Base-by-base conservation (phyloP, 306 rosid species). In the Glycine tomentella region DNA sequence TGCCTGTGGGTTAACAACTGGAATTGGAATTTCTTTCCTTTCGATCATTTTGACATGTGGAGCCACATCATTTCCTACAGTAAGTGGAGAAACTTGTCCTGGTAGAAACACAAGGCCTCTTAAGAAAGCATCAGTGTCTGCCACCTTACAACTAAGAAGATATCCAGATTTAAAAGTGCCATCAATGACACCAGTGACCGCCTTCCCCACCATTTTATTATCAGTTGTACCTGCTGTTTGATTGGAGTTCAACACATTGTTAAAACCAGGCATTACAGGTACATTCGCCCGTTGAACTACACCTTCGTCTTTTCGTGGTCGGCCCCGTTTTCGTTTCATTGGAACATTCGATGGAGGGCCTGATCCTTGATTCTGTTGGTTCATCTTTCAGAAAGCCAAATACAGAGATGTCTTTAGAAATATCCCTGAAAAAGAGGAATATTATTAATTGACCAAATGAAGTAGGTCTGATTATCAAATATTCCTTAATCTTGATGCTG, bases 291-390 rank as follows among this genome's bases (percentile, higher is more conserved):
- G 9, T 45, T 44, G 73, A 68, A 67, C 80, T 11, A 52, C 71
- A 66, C 9, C 75, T 64, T 78, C 88, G 36, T 85, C 86, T 85
- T 91, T 91, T 45, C 92, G 87, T 25, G 97, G 97, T 34, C 91
- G 91, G 58, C 97, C 97, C 8, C 92, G 91, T 80, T 91, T 91
- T 81, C 92, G 77, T 84, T 88, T 91, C 85, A 75, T 3, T 31
- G 89, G 90, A 83, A 74, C 53, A 63, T 66, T 84, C 3, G 74
- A 81, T 15, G 85, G 58, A 40, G 79, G 9, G 34, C 88, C 80
- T 4, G 59, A 7, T 31, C 83, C 84, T 78, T 78, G 88, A 87
- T 70, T 79, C 48, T 81, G 87, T 77, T 87, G 90, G 82, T 74
- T 84, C 97, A 91, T 91, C 66, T 72, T 82, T 33, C 77, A 84